Evolutionary conservation across 495 filamentous ascomycete species (phyloP).

Genomic region (Neurospora sublineolata): DNA sequence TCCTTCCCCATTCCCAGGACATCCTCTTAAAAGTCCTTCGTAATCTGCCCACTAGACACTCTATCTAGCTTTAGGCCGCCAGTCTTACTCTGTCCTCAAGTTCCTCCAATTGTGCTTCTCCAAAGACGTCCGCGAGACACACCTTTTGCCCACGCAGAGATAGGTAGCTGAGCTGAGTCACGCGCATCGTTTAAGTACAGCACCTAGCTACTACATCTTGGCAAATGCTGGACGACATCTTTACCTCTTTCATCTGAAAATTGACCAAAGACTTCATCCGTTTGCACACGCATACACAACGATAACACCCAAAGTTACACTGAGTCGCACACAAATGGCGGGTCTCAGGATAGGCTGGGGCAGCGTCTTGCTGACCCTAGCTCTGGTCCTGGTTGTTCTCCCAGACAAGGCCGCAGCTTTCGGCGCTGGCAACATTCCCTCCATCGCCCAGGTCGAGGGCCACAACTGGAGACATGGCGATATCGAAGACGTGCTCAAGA

Average conservation of each 20-base stretch:
- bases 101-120: background rate
- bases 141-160: background rate
- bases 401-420: conserved; percentile 61
- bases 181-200: background rate
- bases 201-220: background rate
- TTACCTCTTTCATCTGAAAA: background rate
- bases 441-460: conserved; percentile 85
- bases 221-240: background rate
- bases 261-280: background rate
- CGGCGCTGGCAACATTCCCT: conserved; percentile 92
- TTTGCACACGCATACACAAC: background rate
- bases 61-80: background rate
- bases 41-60: background rate
- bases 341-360: conserved; percentile 27
- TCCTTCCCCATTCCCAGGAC: background rate
- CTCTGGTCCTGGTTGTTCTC: conserved; percentile 49
- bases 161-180: background rate
- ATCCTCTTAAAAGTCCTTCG: background rate
- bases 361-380: conserved; percentile 35
- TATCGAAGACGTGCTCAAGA: conserved; percentile 89
- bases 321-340: conserved; percentile 21
- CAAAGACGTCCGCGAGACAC: background rate
- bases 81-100: background rate
- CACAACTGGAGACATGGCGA: conserved; percentile 93
- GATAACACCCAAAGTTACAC: background rate